These are phyloP conservation scores for Xylaria sp. DNA, from an alignment of 2,329 filamentous ascomycete genomes.

Conservation along the genomic window DNA sequence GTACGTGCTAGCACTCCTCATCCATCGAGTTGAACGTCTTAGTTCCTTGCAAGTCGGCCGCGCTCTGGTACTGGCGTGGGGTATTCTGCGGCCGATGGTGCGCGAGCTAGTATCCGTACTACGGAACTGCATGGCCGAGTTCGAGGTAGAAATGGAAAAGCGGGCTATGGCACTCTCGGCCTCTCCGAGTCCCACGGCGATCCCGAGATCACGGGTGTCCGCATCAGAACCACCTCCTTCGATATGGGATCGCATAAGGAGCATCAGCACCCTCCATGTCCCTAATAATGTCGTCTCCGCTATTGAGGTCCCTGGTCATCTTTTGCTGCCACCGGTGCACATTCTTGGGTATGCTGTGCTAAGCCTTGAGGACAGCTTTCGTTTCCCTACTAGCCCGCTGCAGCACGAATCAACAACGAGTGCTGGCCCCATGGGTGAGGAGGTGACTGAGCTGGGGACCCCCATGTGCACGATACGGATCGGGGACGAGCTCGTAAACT, in stretches of 20 bases:
- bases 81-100: not conserved
- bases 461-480: not conserved
- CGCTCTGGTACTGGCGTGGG: not conserved
- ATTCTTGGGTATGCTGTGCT: not conserved
- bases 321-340: not conserved
- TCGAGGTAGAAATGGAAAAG: not conserved
- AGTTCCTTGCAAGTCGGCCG: not conserved
- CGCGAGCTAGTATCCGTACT: not conserved
- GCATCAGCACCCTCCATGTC: not conserved
- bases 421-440: not conserved
- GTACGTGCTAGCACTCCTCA: not conserved
- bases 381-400: not conserved
- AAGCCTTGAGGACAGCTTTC: not conserved
- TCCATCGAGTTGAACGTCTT: not conserved
- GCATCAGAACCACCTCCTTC: not conserved
- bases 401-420: not conserved
- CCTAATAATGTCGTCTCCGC: not conserved
- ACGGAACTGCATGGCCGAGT: not conserved
- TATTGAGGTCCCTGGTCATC: not conserved
- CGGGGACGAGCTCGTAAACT: not conserved
- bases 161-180: not conserved
- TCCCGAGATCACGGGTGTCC: not conserved
- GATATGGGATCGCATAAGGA: not conserved
- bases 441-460: not conserved
- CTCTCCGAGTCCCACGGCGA: not conserved